Evolutionary conservation across 2,329 filamentous ascomycete genomes (phyloP).

Genomic region (Trichophyton rubrum): DNA sequence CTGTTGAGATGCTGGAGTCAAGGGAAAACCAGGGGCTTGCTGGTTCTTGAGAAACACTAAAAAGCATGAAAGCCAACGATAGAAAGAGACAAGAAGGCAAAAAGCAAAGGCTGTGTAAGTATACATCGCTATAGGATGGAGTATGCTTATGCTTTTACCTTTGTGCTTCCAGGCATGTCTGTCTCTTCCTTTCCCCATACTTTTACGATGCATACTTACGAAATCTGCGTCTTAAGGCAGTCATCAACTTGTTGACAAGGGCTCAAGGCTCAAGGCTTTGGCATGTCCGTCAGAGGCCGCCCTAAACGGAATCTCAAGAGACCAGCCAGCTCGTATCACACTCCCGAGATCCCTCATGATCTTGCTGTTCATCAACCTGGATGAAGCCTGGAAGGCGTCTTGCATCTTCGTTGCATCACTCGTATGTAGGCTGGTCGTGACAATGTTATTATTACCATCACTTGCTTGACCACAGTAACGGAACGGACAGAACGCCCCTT

Average conservation of each 20-base stretch:
- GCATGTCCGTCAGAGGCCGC: constrained; percentile 2
- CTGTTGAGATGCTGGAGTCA: constrained; percentile 1
- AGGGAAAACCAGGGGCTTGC: not conserved
- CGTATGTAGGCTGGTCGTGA: not conserved
- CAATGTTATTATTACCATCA: not conserved
- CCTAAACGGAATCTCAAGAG: not conserved
- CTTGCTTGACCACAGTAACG: not conserved
- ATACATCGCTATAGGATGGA: not conserved
- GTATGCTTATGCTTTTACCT: not conserved
- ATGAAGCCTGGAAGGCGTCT: not conserved
- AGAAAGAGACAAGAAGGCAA: not conserved
- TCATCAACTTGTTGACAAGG: not conserved
- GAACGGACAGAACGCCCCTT: not conserved
- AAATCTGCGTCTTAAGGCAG: not conserved
- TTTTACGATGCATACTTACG: not conserved
- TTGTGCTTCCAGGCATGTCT: not conserved
- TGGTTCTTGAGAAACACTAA: not conserved
- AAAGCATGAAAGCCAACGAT: not conserved
- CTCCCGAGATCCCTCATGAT: constrained; percentile 1
- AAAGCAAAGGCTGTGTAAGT: not conserved
- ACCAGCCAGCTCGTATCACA: not conserved
- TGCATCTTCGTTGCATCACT: constrained; percentile 1
- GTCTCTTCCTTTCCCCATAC: not conserved
- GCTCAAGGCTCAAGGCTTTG: not conserved
- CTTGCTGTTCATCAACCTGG: not conserved